These are phyloP conservation scores for Malassezia japonica DNA, from an alignment of 1,284 basidiomycete species.

Conservation along the genomic window DNA sequence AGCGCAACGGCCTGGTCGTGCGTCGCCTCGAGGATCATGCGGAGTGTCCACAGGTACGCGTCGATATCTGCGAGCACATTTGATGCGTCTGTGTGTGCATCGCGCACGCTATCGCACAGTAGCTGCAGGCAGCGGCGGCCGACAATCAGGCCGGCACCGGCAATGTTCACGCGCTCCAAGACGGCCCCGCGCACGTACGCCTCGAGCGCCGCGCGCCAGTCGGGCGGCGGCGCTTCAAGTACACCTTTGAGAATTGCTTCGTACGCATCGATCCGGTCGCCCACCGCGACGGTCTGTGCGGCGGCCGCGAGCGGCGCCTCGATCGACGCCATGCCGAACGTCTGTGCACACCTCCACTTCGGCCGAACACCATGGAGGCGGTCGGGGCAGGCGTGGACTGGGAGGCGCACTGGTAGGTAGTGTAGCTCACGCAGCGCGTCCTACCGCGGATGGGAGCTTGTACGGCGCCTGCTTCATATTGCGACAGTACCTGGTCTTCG, in stretches of 20 bases:
- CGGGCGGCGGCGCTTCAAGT: neutral
- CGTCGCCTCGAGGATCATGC: neutral
- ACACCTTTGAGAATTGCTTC: neutral
- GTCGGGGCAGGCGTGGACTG: no score
- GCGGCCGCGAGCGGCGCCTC: constrained; percentile 3
- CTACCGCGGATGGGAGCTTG: constrained; percentile 7
- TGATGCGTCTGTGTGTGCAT: neutral
- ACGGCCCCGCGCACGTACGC: constrained; percentile 3
- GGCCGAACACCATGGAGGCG: no score
- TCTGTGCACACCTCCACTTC: neutral
- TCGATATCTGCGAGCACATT: neutral
- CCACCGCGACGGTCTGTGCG: neutral
- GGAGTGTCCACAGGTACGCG: neutral
- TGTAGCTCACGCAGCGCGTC: no score
- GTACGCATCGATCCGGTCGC: constrained; percentile 6
- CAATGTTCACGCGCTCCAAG: constrained; percentile 2
- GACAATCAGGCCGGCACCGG: constrained; percentile 11
- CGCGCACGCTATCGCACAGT: neutral
- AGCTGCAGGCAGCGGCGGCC: neutral
- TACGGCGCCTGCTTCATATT: constrained; percentile 6
- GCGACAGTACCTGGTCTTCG: neutral
- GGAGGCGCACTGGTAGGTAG: neutral
- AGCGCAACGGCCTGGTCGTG: neutral
- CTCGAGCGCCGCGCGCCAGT: neutral
- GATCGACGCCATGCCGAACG: constrained; percentile 2